phyloP scores from a whole-genome alignment of 176 grass and related monocot species.

The Typha latifolia region DNA sequence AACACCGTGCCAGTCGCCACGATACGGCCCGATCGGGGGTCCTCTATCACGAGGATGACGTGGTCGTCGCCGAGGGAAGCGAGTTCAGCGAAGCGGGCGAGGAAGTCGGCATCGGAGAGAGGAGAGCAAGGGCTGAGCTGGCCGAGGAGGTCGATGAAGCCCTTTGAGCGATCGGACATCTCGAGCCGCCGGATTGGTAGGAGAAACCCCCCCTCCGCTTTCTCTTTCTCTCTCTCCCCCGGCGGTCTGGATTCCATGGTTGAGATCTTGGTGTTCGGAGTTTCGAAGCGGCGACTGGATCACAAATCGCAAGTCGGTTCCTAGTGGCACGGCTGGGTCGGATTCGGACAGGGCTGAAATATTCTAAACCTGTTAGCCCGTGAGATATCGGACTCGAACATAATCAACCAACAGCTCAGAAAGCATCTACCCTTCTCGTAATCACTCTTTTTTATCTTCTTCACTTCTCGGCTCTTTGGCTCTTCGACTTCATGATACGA shows the following conservation, averaged over 20 bases:
- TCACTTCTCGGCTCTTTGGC: too few relatives aligned
- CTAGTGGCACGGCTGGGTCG: too few relatives aligned
- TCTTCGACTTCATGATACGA: too few relatives aligned
- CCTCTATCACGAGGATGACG: constrained; percentile 66
- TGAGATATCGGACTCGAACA: too few relatives aligned
- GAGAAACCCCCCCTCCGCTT: background rate
- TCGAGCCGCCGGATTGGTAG: background rate
- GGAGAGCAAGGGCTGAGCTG: constrained; percentile 25
- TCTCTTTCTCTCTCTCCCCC: background rate
- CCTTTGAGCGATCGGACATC: background rate
- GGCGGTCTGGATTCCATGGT: background rate
- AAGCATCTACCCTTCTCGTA: too few relatives aligned
- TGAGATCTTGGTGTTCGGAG: background rate
- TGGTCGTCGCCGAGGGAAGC: constrained; percentile 65
- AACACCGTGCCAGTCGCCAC: constrained; percentile 74
- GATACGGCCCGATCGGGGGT: constrained; percentile 30
- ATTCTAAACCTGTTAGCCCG: too few relatives aligned
- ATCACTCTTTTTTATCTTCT: too few relatives aligned
- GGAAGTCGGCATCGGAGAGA: constrained; percentile 58
- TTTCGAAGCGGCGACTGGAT: background rate
- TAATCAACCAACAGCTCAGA: too few relatives aligned
- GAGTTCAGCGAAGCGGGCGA: constrained; percentile 68
- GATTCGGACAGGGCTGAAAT: too few relatives aligned
- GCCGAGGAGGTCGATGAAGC: constrained; percentile 4
- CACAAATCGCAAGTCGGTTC: background rate